Base-by-base conservation (phyloP, 192 early-diverging fungal species). In the Phlyctochytrium arcticum region DNA sequence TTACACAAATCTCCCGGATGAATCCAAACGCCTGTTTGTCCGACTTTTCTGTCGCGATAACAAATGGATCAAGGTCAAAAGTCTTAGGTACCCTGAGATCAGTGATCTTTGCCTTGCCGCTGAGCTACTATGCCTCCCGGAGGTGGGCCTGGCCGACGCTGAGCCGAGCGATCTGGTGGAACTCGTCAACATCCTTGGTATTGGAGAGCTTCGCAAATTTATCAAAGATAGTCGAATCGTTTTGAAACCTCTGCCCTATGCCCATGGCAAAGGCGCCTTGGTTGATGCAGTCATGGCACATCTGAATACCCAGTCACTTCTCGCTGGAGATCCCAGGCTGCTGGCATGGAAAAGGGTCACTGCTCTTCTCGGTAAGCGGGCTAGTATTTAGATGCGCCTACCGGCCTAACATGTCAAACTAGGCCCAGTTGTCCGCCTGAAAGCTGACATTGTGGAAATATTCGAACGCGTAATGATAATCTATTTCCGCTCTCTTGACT, bases 401-500 rank as follows among this genome's bases (percentile, higher is more conserved):
- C 50, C 50, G 10, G 12, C 21, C 39, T 44, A 44, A 44, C 39
- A 0, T 44, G 12, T 44, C 0, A 57, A 21, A 15, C 12, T 23
- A 60, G 61, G 61, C 5, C 64, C 64, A n/a, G 3, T 66, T n/a
- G 6, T 66, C 8, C 37, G 33, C 27, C n/a, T 57, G 33, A 26
- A 31, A 31, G 23, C 42, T 1, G 12, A 6, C 1, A 33, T 44
- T 17, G 30, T 37, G 19, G 53, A 66, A 15, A 2, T 55, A n/a
- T 66, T 66, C 33, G 64, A 66, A 27, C 64, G 64, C n/a, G 33
- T 57, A 17, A 66, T 66, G 64, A 33, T 66, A 21, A 12, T 66
- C 6, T 57, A 66, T 36, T 66, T 66, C 31, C 53, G 64, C 6
- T 66, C 54, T 6, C 30, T 66, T 51, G 64, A 66, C n/a, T 6